These are phyloP conservation scores for Mucor irregularis DNA, from an alignment of 371 early-diverging fungal genomes.

Conservation along the genomic window DNA sequence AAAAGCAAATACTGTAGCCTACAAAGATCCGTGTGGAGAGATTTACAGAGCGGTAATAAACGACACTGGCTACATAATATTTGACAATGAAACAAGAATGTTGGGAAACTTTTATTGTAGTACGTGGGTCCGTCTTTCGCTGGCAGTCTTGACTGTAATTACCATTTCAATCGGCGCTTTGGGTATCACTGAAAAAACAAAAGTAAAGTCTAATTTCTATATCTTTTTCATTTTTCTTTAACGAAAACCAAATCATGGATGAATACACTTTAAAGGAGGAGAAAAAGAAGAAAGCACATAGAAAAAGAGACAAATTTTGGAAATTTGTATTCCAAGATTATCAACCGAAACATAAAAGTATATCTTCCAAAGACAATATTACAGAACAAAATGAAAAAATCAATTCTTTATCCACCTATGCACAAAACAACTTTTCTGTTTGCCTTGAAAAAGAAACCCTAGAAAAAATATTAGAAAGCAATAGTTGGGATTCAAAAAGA, in stretches of 20 bases:
- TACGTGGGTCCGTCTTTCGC: no score
- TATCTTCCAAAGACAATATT: not conserved
- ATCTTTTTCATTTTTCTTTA: not conserved
- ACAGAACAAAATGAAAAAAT: conserved; percentile 15
- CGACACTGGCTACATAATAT: no score
- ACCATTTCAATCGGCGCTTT: no score
- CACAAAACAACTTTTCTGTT: conserved; percentile 19
- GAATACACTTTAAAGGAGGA: conserved; percentile 1
- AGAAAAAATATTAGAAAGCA: conserved; percentile 23
- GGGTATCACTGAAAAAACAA: no score
- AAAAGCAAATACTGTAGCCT: no score
- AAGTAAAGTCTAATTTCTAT: no score
- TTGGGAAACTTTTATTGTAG: no score
- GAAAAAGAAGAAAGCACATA: conserved; percentile 13
- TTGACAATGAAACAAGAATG: no score
- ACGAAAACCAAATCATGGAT: not conserved
- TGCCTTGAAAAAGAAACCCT: conserved; percentile 15
- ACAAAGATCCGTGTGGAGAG: no score
- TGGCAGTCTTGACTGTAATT: no score
- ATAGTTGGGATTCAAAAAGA: conserved; percentile 37
- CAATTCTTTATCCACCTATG: conserved; percentile 22
- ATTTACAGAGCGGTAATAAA: no score
- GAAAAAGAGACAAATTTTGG: conserved; percentile 20
- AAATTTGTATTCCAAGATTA: conserved; percentile 14
- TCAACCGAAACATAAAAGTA: not conserved